Evolutionary conservation across 192 early-diverging fungal genomes (phyloP).

Genomic region (Coemansia brasiliensis): DNA sequence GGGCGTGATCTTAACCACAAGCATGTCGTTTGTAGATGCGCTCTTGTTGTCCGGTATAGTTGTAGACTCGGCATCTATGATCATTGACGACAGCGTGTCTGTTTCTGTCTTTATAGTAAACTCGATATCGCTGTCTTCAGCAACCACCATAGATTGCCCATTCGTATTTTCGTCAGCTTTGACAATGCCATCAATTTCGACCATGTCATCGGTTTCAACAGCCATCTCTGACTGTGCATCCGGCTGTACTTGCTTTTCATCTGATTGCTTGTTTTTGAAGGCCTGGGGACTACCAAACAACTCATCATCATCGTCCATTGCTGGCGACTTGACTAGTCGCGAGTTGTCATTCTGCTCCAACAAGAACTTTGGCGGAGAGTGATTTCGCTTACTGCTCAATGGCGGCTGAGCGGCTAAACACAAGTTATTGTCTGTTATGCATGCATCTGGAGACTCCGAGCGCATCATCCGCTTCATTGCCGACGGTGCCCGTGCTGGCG

Average conservation of each 20-base stretch:
- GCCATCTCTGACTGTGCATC: too few relatives aligned
- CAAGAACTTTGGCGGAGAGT: conserved; percentile 5
- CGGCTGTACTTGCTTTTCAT: too few relatives aligned
- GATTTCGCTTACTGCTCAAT: not conserved
- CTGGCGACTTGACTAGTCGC: not conserved
- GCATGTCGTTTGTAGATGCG: too few relatives aligned
- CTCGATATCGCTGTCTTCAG: conserved; percentile 24
- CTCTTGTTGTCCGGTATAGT: too few relatives aligned
- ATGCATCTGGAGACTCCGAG: conserved; percentile 28
- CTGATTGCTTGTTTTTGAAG: not conserved
- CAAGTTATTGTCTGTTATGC: not conserved
- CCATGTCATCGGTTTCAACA: too few relatives aligned
- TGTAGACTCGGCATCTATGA: not conserved
- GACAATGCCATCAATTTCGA: too few relatives aligned
- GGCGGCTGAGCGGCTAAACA: not conserved
- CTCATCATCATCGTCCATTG: not conserved
- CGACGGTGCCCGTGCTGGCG: conserved; percentile 39
- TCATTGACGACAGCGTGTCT: not conserved
- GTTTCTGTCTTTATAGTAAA: not conserved
- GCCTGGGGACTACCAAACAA: conserved; percentile 8
- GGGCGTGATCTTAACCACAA: not conserved
- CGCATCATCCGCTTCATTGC: conserved; percentile 40
- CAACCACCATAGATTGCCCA: not conserved
- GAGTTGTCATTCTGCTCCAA: not conserved
- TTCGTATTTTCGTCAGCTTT: not conserved